Evolutionary conservation across 169 alveolate genomes (phyloP), one percentile per base, ranked within the genome.

Genomic region (Plasmodium knowlesi): DNA sequence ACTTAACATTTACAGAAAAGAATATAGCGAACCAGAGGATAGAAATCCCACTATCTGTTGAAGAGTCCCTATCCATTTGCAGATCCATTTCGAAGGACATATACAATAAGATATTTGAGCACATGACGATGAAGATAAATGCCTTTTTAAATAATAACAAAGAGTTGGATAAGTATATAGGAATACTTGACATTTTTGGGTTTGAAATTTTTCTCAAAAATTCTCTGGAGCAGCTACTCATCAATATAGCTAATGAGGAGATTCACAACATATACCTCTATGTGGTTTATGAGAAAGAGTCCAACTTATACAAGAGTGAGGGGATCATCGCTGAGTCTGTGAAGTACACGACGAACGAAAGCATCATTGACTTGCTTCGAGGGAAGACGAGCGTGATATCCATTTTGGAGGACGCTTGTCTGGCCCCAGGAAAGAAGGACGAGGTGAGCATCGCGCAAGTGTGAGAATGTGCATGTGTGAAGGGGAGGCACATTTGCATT

Each of bases 131-230:
- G 67, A 95, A 91, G 76, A 88, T 97, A 53, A 97, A 97, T 92
- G 84, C 93, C 73, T 95, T 96, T 92, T 95, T 97, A 88, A 91
- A 94, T 53, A 93, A 92, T 34, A 97, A 96, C 74, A 97, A 95
- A 46, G 95, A 34, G 16, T 95, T 84, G 57, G 82, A 91, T 46
- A 94, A 78, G 32, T 97, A 98, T 96, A 98, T 99, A 78, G 99
- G 99, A 50, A 98, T 99, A 74, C 94, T 99, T 25, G 99, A 99
- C 95, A 99, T 99, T 79, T 99, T 98, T 95, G 99, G 99, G 0
- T 99, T 99, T 94, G 99, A 99, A 95, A 97, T 97, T 61, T 98
- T 99, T 85, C 95, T 98, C 79, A 97, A 97, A 85, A 99, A 99
- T 98, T 98, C 99, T 28, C 98, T 98, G 94, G 99, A 99, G 92